Conservation (phyloP, 108 stramenopile species). For the Stephanodiscus minutulus region DNA sequence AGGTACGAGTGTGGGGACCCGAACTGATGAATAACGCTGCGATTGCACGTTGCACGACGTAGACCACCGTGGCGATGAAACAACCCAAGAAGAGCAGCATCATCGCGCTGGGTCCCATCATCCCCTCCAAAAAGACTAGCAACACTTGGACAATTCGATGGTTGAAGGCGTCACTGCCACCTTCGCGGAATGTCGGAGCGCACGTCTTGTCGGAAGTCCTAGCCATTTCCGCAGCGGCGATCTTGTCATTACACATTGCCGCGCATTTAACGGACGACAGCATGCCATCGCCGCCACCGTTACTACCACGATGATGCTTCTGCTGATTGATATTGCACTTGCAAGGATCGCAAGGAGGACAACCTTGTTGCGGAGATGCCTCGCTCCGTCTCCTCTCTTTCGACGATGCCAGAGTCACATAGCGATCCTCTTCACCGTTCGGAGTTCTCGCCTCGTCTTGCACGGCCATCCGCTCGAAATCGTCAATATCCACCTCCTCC, state of each 20-base stretch:
- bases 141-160: conserved; percentile 15
- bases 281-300: conserved; percentile 9
- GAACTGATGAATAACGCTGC: conserved; percentile 23
- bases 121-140: conserved; percentile 9
- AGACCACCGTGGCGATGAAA: conserved; percentile 16
- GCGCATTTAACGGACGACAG: conserved; percentile 24
- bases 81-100: conserved; percentile 32
- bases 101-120: conserved; percentile 29
- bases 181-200: conserved; percentile 6
- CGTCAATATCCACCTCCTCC: conserved; percentile 79
- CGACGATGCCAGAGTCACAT: conserved; percentile 52
- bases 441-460: conserved; percentile 42
- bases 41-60: conserved; percentile 14
- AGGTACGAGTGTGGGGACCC: conserved; percentile 29
- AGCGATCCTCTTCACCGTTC: conserved; percentile 45
- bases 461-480: conserved; percentile 59
- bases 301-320: conserved; percentile 1
- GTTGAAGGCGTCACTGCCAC: background rate
- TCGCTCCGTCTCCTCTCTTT: conserved; percentile 47
- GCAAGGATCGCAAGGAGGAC: conserved; percentile 28
- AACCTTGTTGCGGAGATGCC: background rate
- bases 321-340: conserved; percentile 10
- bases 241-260: conserved; percentile 21
- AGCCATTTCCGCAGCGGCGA: conserved; percentile 8
- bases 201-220: conserved; percentile 3